Base-by-base conservation (phyloP, 352 stramenopile genomes). In the Pythium graminicola region DNA sequence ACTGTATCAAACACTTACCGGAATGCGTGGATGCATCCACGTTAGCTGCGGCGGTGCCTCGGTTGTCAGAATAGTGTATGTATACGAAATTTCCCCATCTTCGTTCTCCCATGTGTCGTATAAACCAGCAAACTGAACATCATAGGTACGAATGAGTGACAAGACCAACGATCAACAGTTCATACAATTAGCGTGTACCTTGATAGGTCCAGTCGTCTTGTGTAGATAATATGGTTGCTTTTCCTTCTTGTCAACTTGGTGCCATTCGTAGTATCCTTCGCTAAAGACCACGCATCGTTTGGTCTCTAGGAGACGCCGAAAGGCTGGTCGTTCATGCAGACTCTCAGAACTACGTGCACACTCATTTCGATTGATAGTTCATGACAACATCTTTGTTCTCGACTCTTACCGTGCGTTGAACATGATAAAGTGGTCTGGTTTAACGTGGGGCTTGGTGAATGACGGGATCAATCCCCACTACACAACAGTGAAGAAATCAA, bases 231-330 rank as follows among this genome's bases (percentile, higher is more conserved):
- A 95, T 26, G 88, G 88, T 50, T 97, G 88, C 57, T 94, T 95
- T 47, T 89, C 78, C 16, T 71, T 71, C 65, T 90, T 95, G 54
- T 82, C 67, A 13, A 95, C 62, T 56, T 92, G 79, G 31, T 93
- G 81, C 88, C 88, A 97, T 53, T 97, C 88, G 55, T 95, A 97
- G 58, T 95, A 96, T 7, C 88, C 88, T 53, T 95, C 81, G 53
- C 83, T 86, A 0, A 93, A 48, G 32, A 96, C 76, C 27, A 95
- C 73, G 49, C 86, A 95, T 60, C 85, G 76, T 24, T 76, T 79
- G 0, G 66, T 69, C 32, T 89, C 67, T 23, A 96, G 47, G 14
- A 96, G 59, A 10, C 83, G 71, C 33, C 70, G 77, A 58, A 85
- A 91, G 1, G 82, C 82, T 13, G 82, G 82, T 6, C 80, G 70